Percentiles rank a stretch among this genome's conserved stretches.
Conservation (phyloP, 2,329 filamentous ascomycete species). For the Phyllosticta paracitricarpa region DNA sequence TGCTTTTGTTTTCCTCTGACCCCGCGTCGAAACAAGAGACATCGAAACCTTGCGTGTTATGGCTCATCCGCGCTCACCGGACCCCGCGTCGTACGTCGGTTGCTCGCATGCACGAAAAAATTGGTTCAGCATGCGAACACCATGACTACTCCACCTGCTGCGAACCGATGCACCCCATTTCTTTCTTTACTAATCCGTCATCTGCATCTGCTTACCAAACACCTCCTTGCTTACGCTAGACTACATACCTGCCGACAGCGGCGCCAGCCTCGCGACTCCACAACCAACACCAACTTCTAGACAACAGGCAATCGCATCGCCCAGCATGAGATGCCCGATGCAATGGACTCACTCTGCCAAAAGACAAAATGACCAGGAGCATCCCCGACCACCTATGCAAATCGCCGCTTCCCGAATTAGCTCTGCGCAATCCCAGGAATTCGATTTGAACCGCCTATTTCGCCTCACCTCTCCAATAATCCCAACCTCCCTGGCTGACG, state of each 20-base stretch:
- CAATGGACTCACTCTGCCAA: too few relatives aligned
- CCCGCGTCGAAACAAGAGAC: neutral
- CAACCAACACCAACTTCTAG: too few relatives aligned
- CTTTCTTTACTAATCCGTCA: neutral
- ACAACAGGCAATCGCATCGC: too few relatives aligned
- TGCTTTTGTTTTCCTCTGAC: neutral
- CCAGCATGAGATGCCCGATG: too few relatives aligned
- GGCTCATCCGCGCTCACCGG: neutral
- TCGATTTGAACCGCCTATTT: too few relatives aligned
- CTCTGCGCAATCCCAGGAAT: too few relatives aligned
- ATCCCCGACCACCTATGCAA: too few relatives aligned
- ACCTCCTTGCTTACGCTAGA: neutral
- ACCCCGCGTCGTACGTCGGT: neutral
- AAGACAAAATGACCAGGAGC: too few relatives aligned
- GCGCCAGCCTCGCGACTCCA: too few relatives aligned
- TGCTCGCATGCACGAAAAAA: neutral
- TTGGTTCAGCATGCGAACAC: neutral
- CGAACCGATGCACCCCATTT: neutral
- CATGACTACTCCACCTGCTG: neutral
- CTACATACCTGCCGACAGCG: neutral
- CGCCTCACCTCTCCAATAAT: too few relatives aligned
- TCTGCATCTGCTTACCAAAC: constrained; percentile 1
- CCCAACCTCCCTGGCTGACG: too few relatives aligned
- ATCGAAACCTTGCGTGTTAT: neutral
- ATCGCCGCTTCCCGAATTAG: too few relatives aligned